Base-by-base conservation (phyloP, 2,329 filamentous ascomycete genomes). In the Penicillium sp. region DNA sequence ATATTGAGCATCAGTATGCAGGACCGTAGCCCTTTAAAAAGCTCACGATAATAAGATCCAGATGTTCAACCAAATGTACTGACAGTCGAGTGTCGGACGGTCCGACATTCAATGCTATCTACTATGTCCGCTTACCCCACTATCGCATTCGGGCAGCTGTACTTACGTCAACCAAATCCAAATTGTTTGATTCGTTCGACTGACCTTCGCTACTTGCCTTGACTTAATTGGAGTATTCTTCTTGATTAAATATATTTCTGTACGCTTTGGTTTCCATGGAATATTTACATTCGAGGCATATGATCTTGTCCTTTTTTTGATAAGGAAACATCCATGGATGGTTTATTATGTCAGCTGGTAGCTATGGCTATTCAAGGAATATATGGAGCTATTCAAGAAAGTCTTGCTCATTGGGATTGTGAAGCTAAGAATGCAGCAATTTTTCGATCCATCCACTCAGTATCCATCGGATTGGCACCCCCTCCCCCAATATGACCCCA, bases 401-500 rank as follows among this genome's bases (percentile, higher is more conserved):
- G 2, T 11, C 2, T 29, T 29, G 27, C 27, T 29, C 27, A 29
- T 29, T 10, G 2, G 3, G 9, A 29, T 29, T 29, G 27, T 1
- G 27, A 7, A 8, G 27, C 7, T 27, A 71, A 53, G 48, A 71
- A 71, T 1, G 43, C 45, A 10, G 56, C 53, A 46, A 71, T 66
- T 41, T 53, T 55, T 7, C 46, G 41, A 57, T 72, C 63, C 68
- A 73, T 68, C 56, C 69, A 73, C 37, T 65, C 53, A 5, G 43
- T 61, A 53, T 72, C 70, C 6, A 58, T 59, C 9, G 47, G 43
- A 45, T 67, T 70, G 29, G 48, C 56, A 11, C 70, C 70, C 11
- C 68, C 64, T 16, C 70, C 70, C 8, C 68, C 69, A 16, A 67
- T 41, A 59, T 73, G 70, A 4, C 70, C 70, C 70, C 70, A 73